A percentile compares a stretch with the other conserved stretches of the same genome.
These are phyloP conservation scores for Perkinsus chesapeaki DNA, from an alignment of 169 alveolate species.

Conservation along the genomic window DNA sequence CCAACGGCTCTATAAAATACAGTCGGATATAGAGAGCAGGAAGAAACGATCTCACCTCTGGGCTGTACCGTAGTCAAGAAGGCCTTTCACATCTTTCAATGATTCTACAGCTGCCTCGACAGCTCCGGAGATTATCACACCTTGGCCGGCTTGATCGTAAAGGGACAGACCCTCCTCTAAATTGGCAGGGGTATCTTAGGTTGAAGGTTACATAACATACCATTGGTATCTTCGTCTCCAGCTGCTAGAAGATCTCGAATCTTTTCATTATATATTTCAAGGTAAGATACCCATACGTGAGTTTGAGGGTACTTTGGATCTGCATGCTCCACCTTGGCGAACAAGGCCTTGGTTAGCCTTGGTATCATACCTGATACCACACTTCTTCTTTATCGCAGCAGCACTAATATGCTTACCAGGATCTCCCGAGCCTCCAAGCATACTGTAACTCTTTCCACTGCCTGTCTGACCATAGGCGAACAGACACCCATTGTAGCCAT, in stretches of 20 bases:
- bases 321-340: slow-evolving; percentile 14
- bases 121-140: not conserved
- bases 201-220: too few species aligned
- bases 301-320: slow-evolving; percentile 18
- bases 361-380: not conserved
- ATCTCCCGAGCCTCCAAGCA: slow-evolving; percentile 14
- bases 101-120: not conserved
- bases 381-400: not conserved
- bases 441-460: slow-evolving; percentile 20
- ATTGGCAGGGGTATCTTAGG: not conserved
- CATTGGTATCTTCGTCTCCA: not conserved
- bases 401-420: not conserved
- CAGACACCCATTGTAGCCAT: slow-evolving; percentile 24
- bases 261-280: slow-evolving; percentile 79
- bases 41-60: not conserved
- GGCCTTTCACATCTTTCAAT: not conserved
- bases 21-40: not conserved
- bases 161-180: not conserved
- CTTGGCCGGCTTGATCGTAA: not conserved
- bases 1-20: slow-evolving; percentile 48
- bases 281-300: slow-evolving; percentile 60
- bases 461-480: slow-evolving; percentile 35
- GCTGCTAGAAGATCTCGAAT: slow-evolving; percentile 66
- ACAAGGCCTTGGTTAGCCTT: not conserved
- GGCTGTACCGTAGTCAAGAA: not conserved